Base-by-base conservation (phyloP, 805 yeast genomes). In the Candida hungchunana region DNA sequence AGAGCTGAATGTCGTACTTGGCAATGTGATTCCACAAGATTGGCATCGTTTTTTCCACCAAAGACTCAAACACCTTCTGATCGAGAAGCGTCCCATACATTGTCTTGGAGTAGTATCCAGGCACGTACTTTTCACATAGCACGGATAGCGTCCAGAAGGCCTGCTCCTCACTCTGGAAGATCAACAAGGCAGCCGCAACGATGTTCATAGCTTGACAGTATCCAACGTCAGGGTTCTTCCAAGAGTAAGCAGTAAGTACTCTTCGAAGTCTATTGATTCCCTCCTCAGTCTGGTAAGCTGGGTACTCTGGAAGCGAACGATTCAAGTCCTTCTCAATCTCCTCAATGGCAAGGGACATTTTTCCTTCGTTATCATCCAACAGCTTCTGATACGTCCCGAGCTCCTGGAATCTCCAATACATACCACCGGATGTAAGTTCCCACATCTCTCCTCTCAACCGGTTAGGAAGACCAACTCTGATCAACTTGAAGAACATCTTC, bases 161-260 rank as follows among this genome's bases (percentile, higher is more conserved):
- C 60, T 93, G 97, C 47, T 90, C 98, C 59, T 93, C 99, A 7
- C 94, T 82, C 82, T 86, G 88, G 57, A 78, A 83, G 26, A 82
- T 82, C 41, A 84, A 62, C 35, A 84, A 58, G 0, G 86, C 89
- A 2, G 95, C 95, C 2, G 76, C 78, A 7, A 84, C 88, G 34
- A 93, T 93, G 56, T 93, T 93, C 98, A 94, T 93, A 1, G 97
- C 98, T 60, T 93, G 98, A 58, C 99, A 93, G 59, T 93, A 93
- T 0, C 99, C 99, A 18, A 93, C 86, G 27, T 90, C 96, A 0
- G 96, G 96, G 56, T 89, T 88, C 46, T 83, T 85, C 97, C 97
- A 93, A 0, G 96, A 85, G 54, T 89, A 93, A 0, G 96, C 96
- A 0, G 94, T 82, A 40, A 93, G 69, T 0, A 93, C 97, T 42